phyloP scores from a whole-genome alignment of 2,329 filamentous ascomycete genomes.

The Akanthomyces lecanii region DNA sequence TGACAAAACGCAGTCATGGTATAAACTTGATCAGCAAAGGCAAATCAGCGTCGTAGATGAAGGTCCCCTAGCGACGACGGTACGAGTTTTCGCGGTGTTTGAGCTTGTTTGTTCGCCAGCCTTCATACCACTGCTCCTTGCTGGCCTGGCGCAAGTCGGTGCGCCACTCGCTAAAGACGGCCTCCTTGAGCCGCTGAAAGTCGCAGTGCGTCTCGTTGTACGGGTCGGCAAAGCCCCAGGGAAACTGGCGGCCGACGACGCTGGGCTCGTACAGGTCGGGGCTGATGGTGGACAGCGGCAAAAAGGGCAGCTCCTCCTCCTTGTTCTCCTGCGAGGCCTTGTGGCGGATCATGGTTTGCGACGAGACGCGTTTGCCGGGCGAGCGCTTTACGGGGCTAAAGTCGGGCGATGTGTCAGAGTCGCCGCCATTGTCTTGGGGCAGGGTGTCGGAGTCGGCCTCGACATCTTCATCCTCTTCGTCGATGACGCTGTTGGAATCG shows the following conservation, averaged over 20 bases:
- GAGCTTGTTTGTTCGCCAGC: slow-evolving; percentile 76
- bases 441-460: slow-evolving; percentile 41
- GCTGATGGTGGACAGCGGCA: slow-evolving; percentile 90
- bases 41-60: slow-evolving; percentile 16
- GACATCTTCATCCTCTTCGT: slow-evolving; percentile 54
- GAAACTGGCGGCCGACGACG: slow-evolving; percentile 79
- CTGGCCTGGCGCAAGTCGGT: slow-evolving; percentile 85
- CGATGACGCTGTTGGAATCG: slow-evolving; percentile 56
- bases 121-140: slow-evolving; percentile 90
- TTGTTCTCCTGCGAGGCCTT: slow-evolving; percentile 43
- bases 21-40: slow-evolving; percentile 15
- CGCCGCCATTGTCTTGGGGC: slow-evolving; percentile 28
- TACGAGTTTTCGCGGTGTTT: slow-evolving; percentile 48
- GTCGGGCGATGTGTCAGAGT: neutral
- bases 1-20: neutral
- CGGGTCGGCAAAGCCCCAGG: slow-evolving; percentile 95
- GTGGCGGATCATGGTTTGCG: slow-evolving; percentile 41
- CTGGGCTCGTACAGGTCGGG: slow-evolving; percentile 84
- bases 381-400: slow-evolving; percentile 4
- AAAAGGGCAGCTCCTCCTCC: slow-evolving; percentile 59
- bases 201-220: slow-evolving; percentile 91
- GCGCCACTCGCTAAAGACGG: slow-evolving; percentile 91
- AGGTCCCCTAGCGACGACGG: slow-evolving; percentile 30
- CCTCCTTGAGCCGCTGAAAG: slow-evolving; percentile 83
- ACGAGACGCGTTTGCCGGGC: slow-evolving; percentile 43